A percentile compares a stretch with the other conserved stretches of the same genome.
These are phyloP conservation scores for Myriangium duriaei DNA, from an alignment of 2,329 filamentous ascomycete genomes.

Conservation along the genomic window DNA sequence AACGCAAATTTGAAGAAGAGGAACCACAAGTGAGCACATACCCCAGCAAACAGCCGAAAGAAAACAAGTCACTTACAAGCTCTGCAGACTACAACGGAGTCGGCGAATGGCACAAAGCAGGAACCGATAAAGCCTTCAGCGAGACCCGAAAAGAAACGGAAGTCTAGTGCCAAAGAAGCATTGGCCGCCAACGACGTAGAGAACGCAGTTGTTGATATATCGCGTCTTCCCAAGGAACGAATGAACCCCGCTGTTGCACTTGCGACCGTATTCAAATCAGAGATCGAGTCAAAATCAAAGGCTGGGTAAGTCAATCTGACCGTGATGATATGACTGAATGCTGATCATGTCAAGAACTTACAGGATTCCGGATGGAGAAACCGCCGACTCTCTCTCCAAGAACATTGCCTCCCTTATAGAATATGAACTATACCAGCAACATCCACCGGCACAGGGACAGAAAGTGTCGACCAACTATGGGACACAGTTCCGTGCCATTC, in stretches of 20 bases:
- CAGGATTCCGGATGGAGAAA: constrained; percentile 49
- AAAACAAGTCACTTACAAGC: too few species aligned
- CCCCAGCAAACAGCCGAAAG: too few species aligned
- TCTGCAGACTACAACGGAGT: too few species aligned
- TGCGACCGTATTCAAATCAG: constrained; percentile 53
- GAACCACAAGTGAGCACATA: constrained; percentile 1
- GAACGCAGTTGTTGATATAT: constrained; percentile 26
- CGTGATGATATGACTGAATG: neutral
- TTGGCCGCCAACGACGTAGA: constrained; percentile 17
- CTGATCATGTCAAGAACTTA: constrained; percentile 29
- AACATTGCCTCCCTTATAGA: constrained; percentile 69
- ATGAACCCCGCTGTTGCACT: constrained; percentile 59
- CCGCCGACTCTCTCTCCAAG: constrained; percentile 52
- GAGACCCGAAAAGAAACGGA: constrained; percentile 24
- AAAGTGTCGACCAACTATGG: constrained; percentile 37
- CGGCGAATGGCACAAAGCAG: constrained; percentile 5
- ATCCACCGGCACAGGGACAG: constrained; percentile 35
- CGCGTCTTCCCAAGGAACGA: constrained; percentile 50
- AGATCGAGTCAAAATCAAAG: constrained; percentile 56
- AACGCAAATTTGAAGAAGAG: constrained; percentile 22
- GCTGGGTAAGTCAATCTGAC: constrained; percentile 30
- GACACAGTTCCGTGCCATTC: constrained; percentile 59
- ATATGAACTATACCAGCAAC: constrained; percentile 47
- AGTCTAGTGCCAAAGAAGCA: constrained; percentile 18
- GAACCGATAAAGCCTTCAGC: constrained; percentile 10